A percentile compares a stretch with the other conserved stretches of the same genome.
Evolutionary conservation across 2,329 filamentous ascomycete species (phyloP).

Genomic region (Ophiostoma populinum): DNA sequence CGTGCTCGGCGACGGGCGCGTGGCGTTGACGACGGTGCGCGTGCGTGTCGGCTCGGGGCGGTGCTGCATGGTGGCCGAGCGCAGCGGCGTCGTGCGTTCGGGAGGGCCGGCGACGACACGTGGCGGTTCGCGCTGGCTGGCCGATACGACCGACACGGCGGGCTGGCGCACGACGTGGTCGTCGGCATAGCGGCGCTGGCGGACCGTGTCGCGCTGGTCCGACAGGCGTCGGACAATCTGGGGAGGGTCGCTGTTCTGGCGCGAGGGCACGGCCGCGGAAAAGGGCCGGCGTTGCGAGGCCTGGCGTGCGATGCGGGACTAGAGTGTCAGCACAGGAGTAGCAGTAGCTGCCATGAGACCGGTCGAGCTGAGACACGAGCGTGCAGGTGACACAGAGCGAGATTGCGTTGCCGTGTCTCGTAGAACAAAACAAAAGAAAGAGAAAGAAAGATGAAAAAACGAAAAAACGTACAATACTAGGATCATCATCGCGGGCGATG

Average conservation of each 20-base stretch:
- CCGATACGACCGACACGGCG: constrained; percentile 14
- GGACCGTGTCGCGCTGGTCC: constrained; percentile 34
- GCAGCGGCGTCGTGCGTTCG: constrained; percentile 24
- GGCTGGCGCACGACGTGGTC: constrained; percentile 20
- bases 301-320: constrained; percentile 31
- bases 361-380: not conserved
- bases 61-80: constrained; percentile 2
- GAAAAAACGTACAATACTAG: not conserved
- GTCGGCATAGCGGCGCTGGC: constrained; percentile 23
- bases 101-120: constrained; percentile 19
- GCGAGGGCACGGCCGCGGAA: constrained; percentile 31
- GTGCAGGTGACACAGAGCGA: not conserved
- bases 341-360: too few species aligned
- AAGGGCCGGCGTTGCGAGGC: constrained; percentile 33
- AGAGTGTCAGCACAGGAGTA: constrained; percentile 8
- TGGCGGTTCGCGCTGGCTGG: constrained; percentile 18
- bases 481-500: constrained; percentile 35
- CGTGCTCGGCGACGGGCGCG: constrained; percentile 27
- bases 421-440: not conserved
- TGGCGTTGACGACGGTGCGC: constrained; percentile 3
- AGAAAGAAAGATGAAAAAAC: not conserved
- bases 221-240: constrained; percentile 35
- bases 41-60: constrained; percentile 6
- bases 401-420: too few species aligned
- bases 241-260: constrained; percentile 32